Base-by-base conservation (phyloP, 1,284 basidiomycete genomes). In the Moniliella sp. region DNA sequence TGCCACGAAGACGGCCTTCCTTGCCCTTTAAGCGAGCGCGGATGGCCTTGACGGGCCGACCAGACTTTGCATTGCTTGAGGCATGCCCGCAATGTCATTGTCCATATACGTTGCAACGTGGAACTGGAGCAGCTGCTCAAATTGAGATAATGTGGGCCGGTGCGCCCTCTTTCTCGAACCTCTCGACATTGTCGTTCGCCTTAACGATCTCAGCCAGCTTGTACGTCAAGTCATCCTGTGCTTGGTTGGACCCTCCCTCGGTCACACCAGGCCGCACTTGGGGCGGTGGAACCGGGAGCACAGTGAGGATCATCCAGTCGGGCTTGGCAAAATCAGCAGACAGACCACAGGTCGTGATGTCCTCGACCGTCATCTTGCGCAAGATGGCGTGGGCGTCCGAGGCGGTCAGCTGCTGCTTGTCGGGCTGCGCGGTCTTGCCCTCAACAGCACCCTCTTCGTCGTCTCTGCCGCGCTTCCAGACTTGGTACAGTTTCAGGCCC, bases 31-130 rank as follows among this genome's bases (percentile, higher is more conserved):
- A 69, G 43, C 91, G 78, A 3, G 88, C 84, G 43, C 91, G 81
- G 54, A 99, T 93, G 25, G 91, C 88, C 65, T 99, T 99, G 46
- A 99, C 79, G 5, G 91, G 88, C 40, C 91, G 73, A 19, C 91
- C 91, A 18, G 83, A 91, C 63, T 97, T 97, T 97, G 91, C 52
- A 93, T 65, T 1, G 88, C 84, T 60, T 94, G 86, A 0, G 91
- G 91, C 26, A 94, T 83, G 36, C 91, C 91, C n/a, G 91, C 84
- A 44, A 97, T 88, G 61, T 97, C 86, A 61, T 97, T 99, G 61
- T n/a, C 91, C 88, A 99, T 97, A 61, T 97, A 97, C 0, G 91
- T 97, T 4, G 88, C 91, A 40, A 91, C 83, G 59, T 97, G 91
- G 62, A 88, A 97, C 75, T 57, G 53, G 2, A 99, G 69, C 26